Evolutionary conservation across 495 filamentous ascomycete species (phyloP).

Genomic region (Aspergillus bridgeri): DNA sequence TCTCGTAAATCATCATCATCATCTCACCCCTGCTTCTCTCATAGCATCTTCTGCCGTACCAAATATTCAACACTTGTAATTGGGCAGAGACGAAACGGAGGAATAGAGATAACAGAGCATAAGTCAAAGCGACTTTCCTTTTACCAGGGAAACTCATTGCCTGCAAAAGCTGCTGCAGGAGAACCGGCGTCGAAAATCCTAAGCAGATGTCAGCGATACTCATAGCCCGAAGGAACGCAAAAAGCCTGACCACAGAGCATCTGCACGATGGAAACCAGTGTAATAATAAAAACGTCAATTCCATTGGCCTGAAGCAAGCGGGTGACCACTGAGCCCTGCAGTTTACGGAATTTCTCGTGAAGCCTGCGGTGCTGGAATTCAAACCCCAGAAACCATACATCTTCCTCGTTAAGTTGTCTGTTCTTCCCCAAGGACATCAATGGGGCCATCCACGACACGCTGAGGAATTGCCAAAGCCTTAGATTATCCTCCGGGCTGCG

Average conservation of each 20-base stretch:
- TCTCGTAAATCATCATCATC: conserved; percentile 86
- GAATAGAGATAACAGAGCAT: conserved; percentile 58
- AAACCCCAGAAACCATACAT: conserved; percentile 72
- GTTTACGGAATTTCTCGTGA: conserved; percentile 66
- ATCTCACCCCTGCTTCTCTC: conserved; percentile 79
- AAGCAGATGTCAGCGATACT: conserved; percentile 10
- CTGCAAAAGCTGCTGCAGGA: conserved; percentile 67
- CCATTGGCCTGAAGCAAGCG: conserved; percentile 72
- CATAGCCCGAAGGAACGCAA: not conserved
- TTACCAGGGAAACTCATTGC: conserved; percentile 57
- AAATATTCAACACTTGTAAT: conserved; percentile 63
- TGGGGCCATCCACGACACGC: conserved; percentile 77
- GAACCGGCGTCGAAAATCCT: conserved; percentile 59
- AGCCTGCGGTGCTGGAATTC: conserved; percentile 73
- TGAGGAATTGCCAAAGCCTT: conserved; percentile 76
- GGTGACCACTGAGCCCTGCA: conserved; percentile 66
- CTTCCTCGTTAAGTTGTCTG: conserved; percentile 65
- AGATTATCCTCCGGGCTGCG: conserved; percentile 82
- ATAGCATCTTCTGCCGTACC: conserved; percentile 72
- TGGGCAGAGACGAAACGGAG: conserved; percentile 61
- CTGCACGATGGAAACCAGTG: conserved; percentile 57
- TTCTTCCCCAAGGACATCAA: conserved; percentile 61
- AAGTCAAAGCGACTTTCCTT: conserved; percentile 57
- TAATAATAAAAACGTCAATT: conserved; percentile 67
- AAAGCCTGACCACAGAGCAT: conserved; percentile 47